phyloP scores from a whole-genome alignment of 2,329 filamentous ascomycete genomes.

The Westerdykella ornata region DNA sequence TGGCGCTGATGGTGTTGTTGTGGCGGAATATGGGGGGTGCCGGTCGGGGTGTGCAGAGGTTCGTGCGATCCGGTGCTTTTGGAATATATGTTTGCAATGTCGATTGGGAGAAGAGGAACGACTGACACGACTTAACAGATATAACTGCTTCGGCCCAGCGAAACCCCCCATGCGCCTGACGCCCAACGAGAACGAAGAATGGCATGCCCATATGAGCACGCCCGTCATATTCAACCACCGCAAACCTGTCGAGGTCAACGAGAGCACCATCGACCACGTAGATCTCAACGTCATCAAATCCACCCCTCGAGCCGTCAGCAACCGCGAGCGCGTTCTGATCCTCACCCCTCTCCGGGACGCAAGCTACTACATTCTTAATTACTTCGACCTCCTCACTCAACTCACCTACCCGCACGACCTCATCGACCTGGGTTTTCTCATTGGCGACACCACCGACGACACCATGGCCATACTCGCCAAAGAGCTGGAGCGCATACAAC shows the following conservation, averaged over 20 bases:
- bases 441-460: conserved; percentile 86
- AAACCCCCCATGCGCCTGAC: conserved; percentile 97
- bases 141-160: conserved; percentile 92
- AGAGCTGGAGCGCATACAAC: conserved; percentile 84
- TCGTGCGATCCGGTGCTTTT: conserved; percentile 30
- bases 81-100: background rate
- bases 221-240: conserved; percentile 97
- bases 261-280: conserved; percentile 67
- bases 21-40: conserved; percentile 80
- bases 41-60: conserved; percentile 88
- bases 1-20: conserved; percentile 68
- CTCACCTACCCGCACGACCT: conserved; percentile 91
- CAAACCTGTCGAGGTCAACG: conserved; percentile 76
- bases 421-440: conserved; percentile 91
- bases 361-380: conserved; percentile 70
- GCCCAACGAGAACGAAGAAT: conserved; percentile 80
- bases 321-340: conserved; percentile 83
- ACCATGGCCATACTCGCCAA: conserved; percentile 78
- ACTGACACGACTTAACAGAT: conserved; percentile 53
- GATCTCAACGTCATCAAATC: conserved; percentile 81
- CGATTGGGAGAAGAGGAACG: background rate
- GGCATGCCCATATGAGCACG: conserved; percentile 82
- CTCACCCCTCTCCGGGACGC: conserved; percentile 91
- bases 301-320: conserved; percentile 67
- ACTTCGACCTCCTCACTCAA: conserved; percentile 86